Base-by-base conservation (phyloP, 805 yeast genomes). In the Maudiozyma pseudohumilis region DNA sequence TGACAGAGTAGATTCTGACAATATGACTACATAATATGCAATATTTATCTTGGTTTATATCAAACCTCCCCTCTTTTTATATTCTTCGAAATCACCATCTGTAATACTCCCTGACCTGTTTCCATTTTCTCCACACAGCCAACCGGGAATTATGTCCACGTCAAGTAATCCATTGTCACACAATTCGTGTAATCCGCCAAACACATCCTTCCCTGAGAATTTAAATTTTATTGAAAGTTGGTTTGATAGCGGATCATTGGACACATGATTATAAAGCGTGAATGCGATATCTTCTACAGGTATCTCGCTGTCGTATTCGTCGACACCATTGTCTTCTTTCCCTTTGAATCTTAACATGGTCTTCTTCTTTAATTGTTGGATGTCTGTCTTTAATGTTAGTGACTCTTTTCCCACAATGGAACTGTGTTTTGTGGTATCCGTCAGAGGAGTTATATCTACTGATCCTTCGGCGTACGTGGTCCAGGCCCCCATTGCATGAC, bases 51-150 rank as follows among this genome's bases (percentile, higher is more conserved):
- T 15, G 12, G 12, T 31, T 38, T 40, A 50, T 24, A 52, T 31
- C 31, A 52, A 39, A 2, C 55, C 53, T 18, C 54, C 55, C 35
- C 31, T 35, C 24, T 36, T 43, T 6, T 27, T 21, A 25, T 46
- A 39, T 19, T 45, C 46, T 18, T 38, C 38, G 28, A 61, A 63
- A 31, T 45, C 50, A 0, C 73, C 73, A 40, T 69, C 57, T 21
- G 48, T 50, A 4, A 73, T 57, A 0, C 44, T 48, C 0, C 87
- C 87, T 26, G 71, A 62, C 29, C 60, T 59, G 1, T 58, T 47
- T 0, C 82, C 80, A 43, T 77, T 78, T 53, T 82, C 86, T 2
- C 94, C 94, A 4, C 88, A 75, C 23, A 84, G 55, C 88, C 87
- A 84, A 22, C 75, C 70, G 1, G 95, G 94, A 12, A 81, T 59